Base-by-base conservation (phyloP, 1,284 basidiomycete species). In the Sporisorium exsertum region DNA sequence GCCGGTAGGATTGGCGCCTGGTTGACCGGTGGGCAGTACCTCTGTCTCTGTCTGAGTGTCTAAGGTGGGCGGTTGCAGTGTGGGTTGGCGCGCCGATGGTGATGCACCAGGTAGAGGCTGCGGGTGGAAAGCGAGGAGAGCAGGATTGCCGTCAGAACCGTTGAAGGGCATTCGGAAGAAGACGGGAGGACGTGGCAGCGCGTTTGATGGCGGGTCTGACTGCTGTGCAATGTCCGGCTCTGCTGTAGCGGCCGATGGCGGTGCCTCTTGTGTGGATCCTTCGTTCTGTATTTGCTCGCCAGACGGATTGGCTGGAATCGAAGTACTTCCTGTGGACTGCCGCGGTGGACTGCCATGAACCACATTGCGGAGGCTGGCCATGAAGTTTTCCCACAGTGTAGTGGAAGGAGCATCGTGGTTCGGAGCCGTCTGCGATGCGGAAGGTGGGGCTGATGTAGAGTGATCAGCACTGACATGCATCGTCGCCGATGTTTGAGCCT, bases 111-210 rank as follows among this genome's bases (percentile, higher is more conserved):
- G 77, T 20, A 81, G 50, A 1, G 78, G 74, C 27, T 65, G 56
- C 4, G 77, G 75, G 54, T 64, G 58, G 61, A 81, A 81, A 10
- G 77, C 77, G 24, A 81, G 71, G 10, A 77, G 53, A n/a, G 71
- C 79, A 12, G 71, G 72, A 7, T 47, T 59, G 26, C 79, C 79
- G 32, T 81, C 71, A 1, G 66, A 51, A 7, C 62, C 69, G 33
- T 47, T 53, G 55, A 78, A 78, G 15, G 79, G 79, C 26, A 81
- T 56, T 22, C 77, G 64, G 55, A 81, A 81, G 58, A 58, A 72
- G 37, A 78, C 64, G 10, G 72, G 60, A 16, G 69, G 62, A 18
- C 51, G 60, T 2, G 63, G 59, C 16, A 57, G 35, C 16, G 15
- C 33, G 33, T 12, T 46, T 4, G 56, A 18, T 5, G 60, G 53